Evolutionary conservation across 2,329 filamentous ascomycete species (phyloP).

Genomic region (Colletotrichum tabaci): DNA sequence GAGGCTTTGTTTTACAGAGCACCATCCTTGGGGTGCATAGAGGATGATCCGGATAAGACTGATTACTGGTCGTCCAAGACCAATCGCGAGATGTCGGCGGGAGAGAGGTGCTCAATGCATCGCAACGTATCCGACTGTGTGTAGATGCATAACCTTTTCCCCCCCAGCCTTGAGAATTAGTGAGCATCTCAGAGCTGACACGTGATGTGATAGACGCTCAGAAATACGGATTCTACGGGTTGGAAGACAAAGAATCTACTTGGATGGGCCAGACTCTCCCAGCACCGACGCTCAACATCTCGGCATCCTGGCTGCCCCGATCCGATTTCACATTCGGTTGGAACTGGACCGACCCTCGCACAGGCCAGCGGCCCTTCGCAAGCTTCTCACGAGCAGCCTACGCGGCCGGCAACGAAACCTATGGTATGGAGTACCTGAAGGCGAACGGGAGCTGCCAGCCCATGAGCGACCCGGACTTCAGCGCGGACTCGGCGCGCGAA

Average conservation of each 20-base stretch:
- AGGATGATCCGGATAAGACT: background rate
- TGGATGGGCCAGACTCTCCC: slow-evolving; percentile 25
- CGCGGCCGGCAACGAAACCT: slow-evolving; percentile 35
- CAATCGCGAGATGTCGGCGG: background rate
- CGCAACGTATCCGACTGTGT: slow-evolving; percentile 16
- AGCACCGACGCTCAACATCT: slow-evolving; percentile 44
- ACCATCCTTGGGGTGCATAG: background rate
- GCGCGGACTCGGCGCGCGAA: slow-evolving; percentile 18
- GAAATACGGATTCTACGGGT: slow-evolving; percentile 43
- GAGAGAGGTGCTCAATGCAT: slow-evolving; percentile 23
- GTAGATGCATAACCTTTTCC: background rate
- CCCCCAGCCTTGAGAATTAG: no score
- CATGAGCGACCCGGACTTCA: slow-evolving; percentile 3
- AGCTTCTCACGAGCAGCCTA: background rate
- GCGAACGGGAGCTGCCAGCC: slow-evolving; percentile 45
- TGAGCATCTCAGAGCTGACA: background rate
- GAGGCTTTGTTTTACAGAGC: background rate
- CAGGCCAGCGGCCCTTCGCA: slow-evolving; percentile 6
- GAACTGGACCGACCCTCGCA: slow-evolving; percentile 36
- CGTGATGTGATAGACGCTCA: slow-evolving; percentile 24
- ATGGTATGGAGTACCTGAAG: slow-evolving; percentile 40
- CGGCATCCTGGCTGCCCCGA: slow-evolving; percentile 12
- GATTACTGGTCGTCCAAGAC: background rate
- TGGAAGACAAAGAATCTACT: slow-evolving; percentile 32
- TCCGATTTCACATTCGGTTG: background rate